A percentile compares a stretch with the other conserved stretches of the same genome.
phyloP scores from a whole-genome alignment of 1,139 yeast genomes.

The Zygosaccharomyces pseudobailii region DNA sequence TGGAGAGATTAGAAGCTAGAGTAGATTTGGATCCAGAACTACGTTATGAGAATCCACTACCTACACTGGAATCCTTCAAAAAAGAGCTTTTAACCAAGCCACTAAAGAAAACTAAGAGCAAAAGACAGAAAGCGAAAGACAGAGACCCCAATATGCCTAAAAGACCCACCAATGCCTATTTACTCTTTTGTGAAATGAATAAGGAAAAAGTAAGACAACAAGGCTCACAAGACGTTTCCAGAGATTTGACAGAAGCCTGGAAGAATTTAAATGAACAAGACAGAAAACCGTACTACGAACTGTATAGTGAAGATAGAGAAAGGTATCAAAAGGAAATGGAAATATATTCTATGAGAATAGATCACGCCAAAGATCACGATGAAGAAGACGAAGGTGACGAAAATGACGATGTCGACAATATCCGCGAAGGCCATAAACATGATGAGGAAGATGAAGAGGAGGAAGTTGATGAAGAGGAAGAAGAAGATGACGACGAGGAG shows the following conservation, averaged over 20 bases:
- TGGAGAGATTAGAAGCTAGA: slow-evolving; percentile 73
- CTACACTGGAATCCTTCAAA: slow-evolving; percentile 29
- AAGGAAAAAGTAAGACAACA: slow-evolving; percentile 64
- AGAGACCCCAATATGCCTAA: slow-evolving; percentile 84
- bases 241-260: slow-evolving; percentile 84
- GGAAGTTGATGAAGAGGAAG: slow-evolving; percentile 15
- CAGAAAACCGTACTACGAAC: slow-evolving; percentile 67
- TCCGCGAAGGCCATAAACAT: slow-evolving; percentile 23
- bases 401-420: slow-evolving; percentile 19
- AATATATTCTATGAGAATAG: slow-evolving; percentile 43
- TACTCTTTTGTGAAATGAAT: slow-evolving; percentile 81
- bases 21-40: slow-evolving; percentile 34
- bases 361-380: slow-evolving; percentile 4
- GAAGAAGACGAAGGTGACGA: slow-evolving; percentile 17
- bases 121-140: slow-evolving; percentile 32
- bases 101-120: slow-evolving; percentile 29
- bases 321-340: slow-evolving; percentile 74
- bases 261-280: slow-evolving; percentile 65
- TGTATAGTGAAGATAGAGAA: slow-evolving; percentile 74
- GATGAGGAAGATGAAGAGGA: slow-evolving; percentile 21
- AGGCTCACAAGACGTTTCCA: slow-evolving; percentile 63
- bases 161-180: slow-evolving; percentile 84
- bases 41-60: slow-evolving; percentile 29
- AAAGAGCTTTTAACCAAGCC: slow-evolving; percentile 27
- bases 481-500: slow-evolving; percentile 17